phyloP scores from a whole-genome alignment of 345 rosid genomes.

The Aquilaria sinensis region DNA sequence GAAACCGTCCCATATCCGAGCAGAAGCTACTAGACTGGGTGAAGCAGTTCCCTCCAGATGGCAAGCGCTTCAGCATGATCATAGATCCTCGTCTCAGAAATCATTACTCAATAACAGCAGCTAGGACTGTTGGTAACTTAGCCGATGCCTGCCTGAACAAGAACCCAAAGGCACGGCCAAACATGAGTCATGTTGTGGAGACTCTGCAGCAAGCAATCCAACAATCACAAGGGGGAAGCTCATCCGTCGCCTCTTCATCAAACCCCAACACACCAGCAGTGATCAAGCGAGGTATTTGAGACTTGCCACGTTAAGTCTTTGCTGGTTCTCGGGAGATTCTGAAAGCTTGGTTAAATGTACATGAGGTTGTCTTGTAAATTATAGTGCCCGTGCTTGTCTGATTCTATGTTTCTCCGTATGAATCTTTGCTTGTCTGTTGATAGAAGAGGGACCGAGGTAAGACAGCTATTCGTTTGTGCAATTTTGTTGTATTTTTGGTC shows the following conservation, averaged over 20 bases:
- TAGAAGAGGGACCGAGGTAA: no score
- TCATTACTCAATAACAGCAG: slow-evolving; percentile 36
- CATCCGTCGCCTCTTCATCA: slow-evolving; percentile 18
- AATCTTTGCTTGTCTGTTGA: no score
- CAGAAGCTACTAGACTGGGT: slow-evolving; percentile 91
- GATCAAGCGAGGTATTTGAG: slow-evolving; percentile 11
- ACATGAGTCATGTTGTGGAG: slow-evolving; percentile 54
- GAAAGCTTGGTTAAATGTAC: slow-evolving; percentile 1
- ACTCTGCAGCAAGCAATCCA: slow-evolving; percentile 48
- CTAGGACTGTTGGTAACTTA: slow-evolving; percentile 48
- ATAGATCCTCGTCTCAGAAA: slow-evolving; percentile 68
- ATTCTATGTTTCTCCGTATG: no score
- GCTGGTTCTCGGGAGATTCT: slow-evolving; percentile 17
- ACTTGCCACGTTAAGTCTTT: slow-evolving; percentile 1
- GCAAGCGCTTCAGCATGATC: slow-evolving; percentile 65
- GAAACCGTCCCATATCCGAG: slow-evolving; percentile 52
- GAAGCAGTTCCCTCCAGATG: slow-evolving; percentile 57
- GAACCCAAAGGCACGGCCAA: slow-evolving; percentile 63
- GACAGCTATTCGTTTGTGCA: no score
- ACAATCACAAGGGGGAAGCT: slow-evolving; percentile 30
- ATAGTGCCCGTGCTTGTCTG: no score
- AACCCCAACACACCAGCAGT: neutral
- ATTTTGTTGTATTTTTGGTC: no score
- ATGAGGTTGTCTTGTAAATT: neutral
- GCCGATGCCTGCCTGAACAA: slow-evolving; percentile 78